A percentile compares a stretch with the other conserved stretches of the same genome.
phyloP scores from a whole-genome alignment of 192 early-diverging fungal genomes.

The Coemansia umbellata region DNA sequence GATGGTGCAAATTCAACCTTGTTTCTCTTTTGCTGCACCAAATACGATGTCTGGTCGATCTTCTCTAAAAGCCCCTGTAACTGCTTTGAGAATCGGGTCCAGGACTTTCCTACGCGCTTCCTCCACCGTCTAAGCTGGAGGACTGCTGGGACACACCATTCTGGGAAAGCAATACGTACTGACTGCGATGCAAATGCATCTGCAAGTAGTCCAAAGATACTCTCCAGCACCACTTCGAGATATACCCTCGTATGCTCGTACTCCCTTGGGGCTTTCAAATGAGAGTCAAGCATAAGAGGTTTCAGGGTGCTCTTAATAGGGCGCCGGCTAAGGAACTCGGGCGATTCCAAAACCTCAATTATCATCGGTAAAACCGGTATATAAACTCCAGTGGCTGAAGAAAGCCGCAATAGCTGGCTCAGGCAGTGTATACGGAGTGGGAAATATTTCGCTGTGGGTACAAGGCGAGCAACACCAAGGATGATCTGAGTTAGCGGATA shows the following conservation, averaged over 20 bases:
- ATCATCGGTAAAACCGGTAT: constrained; percentile 81
- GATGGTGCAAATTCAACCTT: constrained; percentile 62
- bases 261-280: constrained; percentile 75
- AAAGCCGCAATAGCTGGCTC: constrained; percentile 65
- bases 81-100: constrained; percentile 76
- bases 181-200: constrained; percentile 72
- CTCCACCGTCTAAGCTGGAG: constrained; percentile 81
- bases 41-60: constrained; percentile 75
- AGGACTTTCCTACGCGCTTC: constrained; percentile 65
- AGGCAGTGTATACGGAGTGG: constrained; percentile 89
- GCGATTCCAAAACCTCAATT: constrained; percentile 76
- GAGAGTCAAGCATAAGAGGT: constrained; percentile 73
- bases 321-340: constrained; percentile 66
- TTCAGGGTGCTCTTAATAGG: constrained; percentile 79
- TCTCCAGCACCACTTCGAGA: constrained; percentile 77
- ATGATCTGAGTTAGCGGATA: constrained; percentile 87
- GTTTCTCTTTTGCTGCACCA: constrained; percentile 68
- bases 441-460: constrained; percentile 86
- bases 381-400: constrained; percentile 62
- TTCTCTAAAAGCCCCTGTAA: constrained; percentile 81
- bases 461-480: constrained; percentile 72
- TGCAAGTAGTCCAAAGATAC: constrained; percentile 67
- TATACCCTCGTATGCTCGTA: constrained; percentile 84
- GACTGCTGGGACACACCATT: constrained; percentile 83
- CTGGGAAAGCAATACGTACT: constrained; percentile 89